Percentiles rank a stretch among this genome's conserved stretches.
These are phyloP conservation scores for Cordyceps farinosa DNA, from an alignment of 2,329 filamentous ascomycete genomes.

Conservation along the genomic window DNA sequence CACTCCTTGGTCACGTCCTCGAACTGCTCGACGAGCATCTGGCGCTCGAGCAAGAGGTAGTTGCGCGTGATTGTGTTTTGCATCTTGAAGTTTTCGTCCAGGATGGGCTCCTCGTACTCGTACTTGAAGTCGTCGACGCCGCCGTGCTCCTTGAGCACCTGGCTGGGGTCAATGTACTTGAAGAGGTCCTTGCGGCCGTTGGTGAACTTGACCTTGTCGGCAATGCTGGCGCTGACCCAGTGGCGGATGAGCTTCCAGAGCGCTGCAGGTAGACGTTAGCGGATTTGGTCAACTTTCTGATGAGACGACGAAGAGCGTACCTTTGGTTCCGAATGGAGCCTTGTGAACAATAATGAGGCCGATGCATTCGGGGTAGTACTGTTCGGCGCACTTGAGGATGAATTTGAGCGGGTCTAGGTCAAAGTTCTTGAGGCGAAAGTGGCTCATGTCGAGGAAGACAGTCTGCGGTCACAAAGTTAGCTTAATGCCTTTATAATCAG, in stretches of 20 bases:
- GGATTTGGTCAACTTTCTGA: constrained; percentile 18
- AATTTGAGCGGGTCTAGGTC: constrained; percentile 91
- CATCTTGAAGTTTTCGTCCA: constrained; percentile 70
- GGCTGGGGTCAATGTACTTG: constrained; percentile 61
- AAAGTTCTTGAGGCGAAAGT: constrained; percentile 86
- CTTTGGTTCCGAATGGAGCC: constrained; percentile 87
- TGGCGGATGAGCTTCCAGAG: constrained; percentile 87
- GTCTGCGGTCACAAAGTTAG: constrained; percentile 50
- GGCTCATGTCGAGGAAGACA: constrained; percentile 85
- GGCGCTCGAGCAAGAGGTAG: constrained; percentile 57
- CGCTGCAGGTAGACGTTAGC: constrained; percentile 39
- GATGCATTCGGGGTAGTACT: constrained; percentile 86
- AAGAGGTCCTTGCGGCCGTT: constrained; percentile 71
- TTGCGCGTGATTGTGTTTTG: constrained; percentile 57
- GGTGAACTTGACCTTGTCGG: constrained; percentile 82
- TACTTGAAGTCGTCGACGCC: constrained; percentile 78
- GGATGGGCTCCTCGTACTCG: constrained; percentile 66
- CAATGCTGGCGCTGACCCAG: constrained; percentile 89
- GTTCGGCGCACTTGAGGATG: constrained; percentile 95
- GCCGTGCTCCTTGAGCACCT: constrained; percentile 73
- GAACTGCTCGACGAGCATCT: constrained; percentile 60
- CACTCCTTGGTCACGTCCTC: constrained; percentile 71
- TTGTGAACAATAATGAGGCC: constrained; percentile 85
- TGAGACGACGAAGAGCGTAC: constrained; percentile 38
- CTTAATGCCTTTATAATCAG: neutral